Percentiles rank a stretch among this genome's conserved stretches.
Conservation (phyloP, 108 stramenopile species). For the Schizochytrium sp. region DNA sequence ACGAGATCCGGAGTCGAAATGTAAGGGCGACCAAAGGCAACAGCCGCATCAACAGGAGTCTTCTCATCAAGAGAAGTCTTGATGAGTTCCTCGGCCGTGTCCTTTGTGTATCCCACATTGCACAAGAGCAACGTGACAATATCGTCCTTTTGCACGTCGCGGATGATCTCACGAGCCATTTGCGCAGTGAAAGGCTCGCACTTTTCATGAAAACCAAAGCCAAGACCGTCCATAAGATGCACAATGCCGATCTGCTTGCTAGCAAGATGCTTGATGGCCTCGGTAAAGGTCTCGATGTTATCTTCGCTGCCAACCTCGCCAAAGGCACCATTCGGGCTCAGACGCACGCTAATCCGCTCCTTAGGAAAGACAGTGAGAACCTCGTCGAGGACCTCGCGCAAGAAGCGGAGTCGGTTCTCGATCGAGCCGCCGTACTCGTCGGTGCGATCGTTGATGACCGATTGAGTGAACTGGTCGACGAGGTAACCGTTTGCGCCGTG, state of each 20-base stretch:
- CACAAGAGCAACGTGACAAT: conserved; percentile 36
- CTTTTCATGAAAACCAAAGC: conserved; percentile 58
- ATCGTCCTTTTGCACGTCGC: conserved; percentile 30
- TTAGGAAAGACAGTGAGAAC: conserved; percentile 28
- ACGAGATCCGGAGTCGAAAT: conserved; percentile 69
- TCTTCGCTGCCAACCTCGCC: conserved; percentile 57
- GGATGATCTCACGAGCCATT: conserved; percentile 39
- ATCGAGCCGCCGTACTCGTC: conserved; percentile 48
- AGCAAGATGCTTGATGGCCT: conserved; percentile 41
- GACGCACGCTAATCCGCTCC: conserved; percentile 51
- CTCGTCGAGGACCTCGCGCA: conserved; percentile 43
- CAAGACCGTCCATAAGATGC: conserved; percentile 62
- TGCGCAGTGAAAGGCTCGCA: conserved; percentile 32
- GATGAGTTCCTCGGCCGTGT: conserved; percentile 51
- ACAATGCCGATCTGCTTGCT: conserved; percentile 50
- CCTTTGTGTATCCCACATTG: conserved; percentile 60
- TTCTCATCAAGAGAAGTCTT: conserved; percentile 51
- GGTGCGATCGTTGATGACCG: conserved; percentile 38
- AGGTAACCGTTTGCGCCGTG: conserved; percentile 60
- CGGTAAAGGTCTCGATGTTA: conserved; percentile 43
- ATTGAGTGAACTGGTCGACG: conserved; percentile 48
- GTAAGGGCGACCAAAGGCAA: conserved; percentile 60
- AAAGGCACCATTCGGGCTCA: conserved; percentile 61
- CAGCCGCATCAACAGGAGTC: conserved; percentile 1
- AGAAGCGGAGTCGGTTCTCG: conserved; percentile 57